Evolutionary conservation across 2,329 filamentous ascomycete species (phyloP).

Genomic region (Penicillium sp.): DNA sequence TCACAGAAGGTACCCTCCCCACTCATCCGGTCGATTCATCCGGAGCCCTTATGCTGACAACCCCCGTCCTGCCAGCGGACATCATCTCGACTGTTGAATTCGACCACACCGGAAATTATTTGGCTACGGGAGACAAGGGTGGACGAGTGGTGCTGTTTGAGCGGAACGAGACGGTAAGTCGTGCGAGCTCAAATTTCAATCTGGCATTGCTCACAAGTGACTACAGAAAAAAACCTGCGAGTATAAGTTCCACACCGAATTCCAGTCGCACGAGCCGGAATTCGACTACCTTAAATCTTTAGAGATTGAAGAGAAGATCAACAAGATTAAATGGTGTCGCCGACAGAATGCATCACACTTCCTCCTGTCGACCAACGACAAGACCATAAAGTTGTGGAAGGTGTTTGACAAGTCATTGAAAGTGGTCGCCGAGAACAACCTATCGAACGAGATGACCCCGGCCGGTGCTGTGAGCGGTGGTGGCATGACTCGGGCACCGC

Average conservation of each 20-base stretch:
- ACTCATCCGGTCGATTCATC: constrained; percentile 2
- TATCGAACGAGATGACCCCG: constrained; percentile 90
- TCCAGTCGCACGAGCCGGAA: constrained; percentile 98
- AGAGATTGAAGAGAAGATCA: constrained; percentile 99
- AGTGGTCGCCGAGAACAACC: constrained; percentile 97
- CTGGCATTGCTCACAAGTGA: constrained; percentile 21
- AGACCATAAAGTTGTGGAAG: constrained; percentile 99
- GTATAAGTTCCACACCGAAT: constrained; percentile 99
- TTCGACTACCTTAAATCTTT: constrained; percentile 99
- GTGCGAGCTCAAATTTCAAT: not conserved
- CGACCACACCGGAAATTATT: constrained; percentile 52
- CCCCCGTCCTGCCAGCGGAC: constrained; percentile 38
- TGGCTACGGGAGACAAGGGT: constrained; percentile 54
- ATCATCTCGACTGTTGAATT: constrained; percentile 55
- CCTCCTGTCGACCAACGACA: constrained; percentile 96
- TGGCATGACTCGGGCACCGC: constrained; percentile 70
- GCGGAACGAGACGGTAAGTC: constrained; percentile 82
- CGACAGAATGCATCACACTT: constrained; percentile 98
- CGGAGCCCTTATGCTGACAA: constrained; percentile 11
- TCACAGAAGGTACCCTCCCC: constrained; percentile 74
- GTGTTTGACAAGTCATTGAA: constrained; percentile 99
- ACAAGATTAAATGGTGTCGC: constrained; percentile 99
- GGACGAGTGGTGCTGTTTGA: constrained; percentile 53
- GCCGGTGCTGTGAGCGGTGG: constrained; percentile 69
- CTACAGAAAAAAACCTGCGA: constrained; percentile 98